Evolutionary conservation across 768 basidiomycete species (phyloP), one percentile per base, ranked within the genome.

Genomic region (Grammothele lineata): DNA sequence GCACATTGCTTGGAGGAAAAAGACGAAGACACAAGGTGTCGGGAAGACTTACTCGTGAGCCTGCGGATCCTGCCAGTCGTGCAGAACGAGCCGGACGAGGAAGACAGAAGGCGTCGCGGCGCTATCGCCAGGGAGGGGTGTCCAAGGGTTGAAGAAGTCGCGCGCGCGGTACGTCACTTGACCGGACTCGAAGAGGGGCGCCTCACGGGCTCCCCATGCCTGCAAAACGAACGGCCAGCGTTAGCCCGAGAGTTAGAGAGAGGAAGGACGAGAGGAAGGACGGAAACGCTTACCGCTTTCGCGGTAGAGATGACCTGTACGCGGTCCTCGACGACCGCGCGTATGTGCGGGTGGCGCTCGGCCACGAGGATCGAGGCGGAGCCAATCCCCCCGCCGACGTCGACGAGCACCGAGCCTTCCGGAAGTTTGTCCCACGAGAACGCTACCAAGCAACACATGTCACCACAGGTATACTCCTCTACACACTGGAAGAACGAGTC

Each of bases 231-330:
- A 30, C n/a, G n/a, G n/a, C n/a, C n/a, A n/a, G n/a, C n/a, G n/a
- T n/a, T n/a, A n/a, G n/a, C n/a, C n/a, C n/a, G n/a, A n/a, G n/a
- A 30, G 27, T 30, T 30, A 30, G 27, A 30, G 7, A 14, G 8
- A 7, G 14, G 27, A 30, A 30, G 8, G 27, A n/a, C n/a, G n/a
- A n/a, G n/a, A 44, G 37, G 21, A n/a, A 41, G 6, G 24, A 41
- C 10, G 18, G 15, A 7, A 11, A 5, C 15, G 35, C 44, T 6
- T 42, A 65, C 57, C 47, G 53, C 47, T 10, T 46, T 46, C 5
- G 75, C 79, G 51, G 80, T 72, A 25, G 67, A 66, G 32, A 50
- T 42, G 24, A 50, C 45, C 23, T 43, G 53, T 3, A 43, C 37
- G 15, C 50, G 27, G 17, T 57, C 56, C 17, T 57, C 53, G 7